These are phyloP conservation scores for Bondarzewia mesenterica DNA, from an alignment of 1,284 basidiomycete genomes.

Conservation along the genomic window DNA sequence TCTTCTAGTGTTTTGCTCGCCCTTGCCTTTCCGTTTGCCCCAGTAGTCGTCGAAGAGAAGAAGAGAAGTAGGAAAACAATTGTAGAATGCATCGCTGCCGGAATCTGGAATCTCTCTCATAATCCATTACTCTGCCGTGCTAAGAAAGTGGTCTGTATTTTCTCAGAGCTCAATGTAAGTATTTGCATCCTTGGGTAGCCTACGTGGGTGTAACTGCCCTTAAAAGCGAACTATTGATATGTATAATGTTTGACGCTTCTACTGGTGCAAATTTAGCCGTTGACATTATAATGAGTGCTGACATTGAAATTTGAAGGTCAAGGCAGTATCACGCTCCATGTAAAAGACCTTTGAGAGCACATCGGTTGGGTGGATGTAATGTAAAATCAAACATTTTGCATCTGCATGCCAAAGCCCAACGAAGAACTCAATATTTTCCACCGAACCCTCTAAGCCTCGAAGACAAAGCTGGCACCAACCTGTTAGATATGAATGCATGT, in stretches of 20 bases:
- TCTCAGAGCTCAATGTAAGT: too few relatives aligned
- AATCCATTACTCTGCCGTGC: too few relatives aligned
- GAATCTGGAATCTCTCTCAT: not conserved
- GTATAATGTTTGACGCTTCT: too few relatives aligned
- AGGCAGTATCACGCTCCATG: too few relatives aligned
- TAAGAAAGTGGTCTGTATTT: too few relatives aligned
- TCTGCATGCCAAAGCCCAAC: not conserved
- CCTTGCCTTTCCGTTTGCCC: not conserved
- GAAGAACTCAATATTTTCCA: not conserved
- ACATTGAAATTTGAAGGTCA: too few relatives aligned
- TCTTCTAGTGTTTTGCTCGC: not conserved
- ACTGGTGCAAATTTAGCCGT: too few relatives aligned
- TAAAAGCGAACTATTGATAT: too few relatives aligned
- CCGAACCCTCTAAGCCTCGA: constrained; percentile 47
- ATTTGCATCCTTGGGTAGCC: too few relatives aligned
- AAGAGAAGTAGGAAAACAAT: not conserved
- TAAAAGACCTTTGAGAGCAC: not conserved
- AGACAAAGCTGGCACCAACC: constrained; percentile 66
- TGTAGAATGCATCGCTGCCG: not conserved
- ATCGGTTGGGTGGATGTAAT: not conserved
- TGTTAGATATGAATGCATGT: too few relatives aligned
- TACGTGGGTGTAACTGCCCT: too few relatives aligned
- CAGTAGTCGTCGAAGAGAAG: not conserved
- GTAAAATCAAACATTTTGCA: not conserved
- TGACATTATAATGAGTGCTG: too few relatives aligned